These are phyloP conservation scores for Hericium erinaceus DNA, from an alignment of 768 basidiomycete genomes.

Conservation along the genomic window DNA sequence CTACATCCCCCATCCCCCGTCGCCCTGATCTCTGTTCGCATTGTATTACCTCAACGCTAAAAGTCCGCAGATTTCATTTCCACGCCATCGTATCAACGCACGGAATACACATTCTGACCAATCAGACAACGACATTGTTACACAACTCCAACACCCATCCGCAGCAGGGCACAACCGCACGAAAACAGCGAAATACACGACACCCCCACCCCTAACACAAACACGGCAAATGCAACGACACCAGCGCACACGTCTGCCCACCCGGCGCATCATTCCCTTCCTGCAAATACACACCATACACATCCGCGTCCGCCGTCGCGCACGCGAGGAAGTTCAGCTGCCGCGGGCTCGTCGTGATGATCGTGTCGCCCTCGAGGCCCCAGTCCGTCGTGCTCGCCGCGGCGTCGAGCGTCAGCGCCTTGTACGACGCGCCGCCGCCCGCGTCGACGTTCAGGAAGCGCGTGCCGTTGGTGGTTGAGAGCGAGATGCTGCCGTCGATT, in stretches of 20 bases:
- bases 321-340: constrained; percentile 50
- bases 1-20: too few species aligned
- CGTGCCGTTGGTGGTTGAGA: constrained; percentile 32
- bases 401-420: constrained; percentile 34
- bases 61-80: too few species aligned
- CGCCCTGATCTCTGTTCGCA: too few species aligned
- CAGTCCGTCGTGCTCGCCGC: constrained; percentile 44
- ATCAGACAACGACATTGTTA: too few species aligned
- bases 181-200: too few species aligned
- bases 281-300: constrained; percentile 42
- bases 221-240: constrained; percentile 24
- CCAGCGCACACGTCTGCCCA: constrained; percentile 19
- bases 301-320: constrained; percentile 28
- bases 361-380: constrained; percentile 52
- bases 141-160: too few species aligned
- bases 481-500: constrained; percentile 36
- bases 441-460: constrained; percentile 40
- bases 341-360: constrained; percentile 42
- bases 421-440: constrained; percentile 36
- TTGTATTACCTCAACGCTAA: too few species aligned
- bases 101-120: too few species aligned
- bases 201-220: constrained; percentile 15
- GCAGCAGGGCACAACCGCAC: too few species aligned
- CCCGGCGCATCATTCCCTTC: constrained; percentile 38
- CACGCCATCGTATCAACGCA: too few species aligned